Base-by-base conservation (phyloP, 257 asterid species). In the Voacanga thouarsii region DNA sequence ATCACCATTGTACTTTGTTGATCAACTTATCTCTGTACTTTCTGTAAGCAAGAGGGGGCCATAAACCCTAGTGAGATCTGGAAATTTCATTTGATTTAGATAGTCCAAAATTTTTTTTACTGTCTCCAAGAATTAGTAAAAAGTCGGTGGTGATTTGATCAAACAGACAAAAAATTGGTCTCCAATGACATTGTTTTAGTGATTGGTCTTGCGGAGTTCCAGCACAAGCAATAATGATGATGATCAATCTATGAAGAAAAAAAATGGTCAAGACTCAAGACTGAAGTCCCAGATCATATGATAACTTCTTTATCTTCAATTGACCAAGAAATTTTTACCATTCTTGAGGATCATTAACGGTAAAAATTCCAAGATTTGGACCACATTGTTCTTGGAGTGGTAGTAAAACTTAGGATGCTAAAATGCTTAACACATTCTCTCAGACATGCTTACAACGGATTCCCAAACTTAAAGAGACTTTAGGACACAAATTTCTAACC, bases 401-500 rank as follows among this genome's bases (percentile, higher is more conserved):
- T 8, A 28, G n/a, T 41, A 45, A 50, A 64, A 82, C 88, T 77
- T 82, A 30, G 86, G 88, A 82, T 85, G 74, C 87, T 81, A 33
- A 63, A 73, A 69, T 75, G 77, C 73, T 61, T 64, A 50, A 72
- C 28, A 44, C 7, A 4, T 56, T n/a, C 24, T 75, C 43, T 75
- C 49, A 24, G 69, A 71, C 74, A 81, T 76, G 85, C 80, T 61
- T 60, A 78, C 78, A 80, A 77, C 67, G 64, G 74, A 78, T 69
- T 80, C 72, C 64, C 1, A 28, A 72, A 51, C 59, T 28, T 71
- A 72, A 83, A 85, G 87, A 79, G 80, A 68, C 79, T 78, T 83
- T 75, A 66, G 28, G 79, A 83, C 86, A 78, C 85, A 81, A 80
- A 70, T 80, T 83, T 77, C 83, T 51, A 85, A 83, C 83, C 80